Evolutionary conservation across 768 basidiomycete species (phyloP).

Genomic region (Tylopilus cervinicoccineus): DNA sequence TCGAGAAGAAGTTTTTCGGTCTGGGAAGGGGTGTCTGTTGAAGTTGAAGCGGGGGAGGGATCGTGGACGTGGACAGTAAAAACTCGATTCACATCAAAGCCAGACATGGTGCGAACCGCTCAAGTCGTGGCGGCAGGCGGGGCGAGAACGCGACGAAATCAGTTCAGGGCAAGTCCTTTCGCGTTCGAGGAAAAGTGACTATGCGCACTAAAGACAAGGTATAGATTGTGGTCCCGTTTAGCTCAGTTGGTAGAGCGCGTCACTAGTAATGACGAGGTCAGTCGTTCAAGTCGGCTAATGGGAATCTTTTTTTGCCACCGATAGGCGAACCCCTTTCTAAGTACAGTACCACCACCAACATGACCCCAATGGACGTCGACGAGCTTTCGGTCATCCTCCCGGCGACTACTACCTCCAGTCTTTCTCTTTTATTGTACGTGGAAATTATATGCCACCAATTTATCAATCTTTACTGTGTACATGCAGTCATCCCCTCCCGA

Average conservation of each 20-base stretch:
- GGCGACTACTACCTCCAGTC: constrained; percentile 65
- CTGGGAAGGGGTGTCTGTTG: constrained; percentile 74
- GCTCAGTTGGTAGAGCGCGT: constrained; percentile 50
- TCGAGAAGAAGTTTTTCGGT: constrained; percentile 77
- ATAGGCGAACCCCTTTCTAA: constrained; percentile 1
- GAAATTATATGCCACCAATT: neutral
- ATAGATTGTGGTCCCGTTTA: constrained; percentile 27
- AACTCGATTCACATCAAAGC: constrained; percentile 79
- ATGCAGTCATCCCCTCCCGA: constrained; percentile 88
- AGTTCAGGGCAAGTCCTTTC: constrained; percentile 30
- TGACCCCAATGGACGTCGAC: constrained; percentile 73
- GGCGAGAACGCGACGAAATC: constrained; percentile 10
- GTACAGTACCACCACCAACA: constrained; percentile 22
- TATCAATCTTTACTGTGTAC: constrained; percentile 13
- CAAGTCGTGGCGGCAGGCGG: neutral
- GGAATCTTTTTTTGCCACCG: constrained; percentile 17
- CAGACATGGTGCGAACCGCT: constrained; percentile 56
- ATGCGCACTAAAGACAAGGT: neutral
- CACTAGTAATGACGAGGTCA: constrained; percentile 46
- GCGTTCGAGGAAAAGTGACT: constrained; percentile 14
- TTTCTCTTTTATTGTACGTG: constrained; percentile 70
- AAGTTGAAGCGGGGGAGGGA: constrained; percentile 42
- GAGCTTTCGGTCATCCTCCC: constrained; percentile 73
- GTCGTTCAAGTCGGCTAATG: constrained; percentile 42
- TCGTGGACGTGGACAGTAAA: constrained; percentile 81